phyloP scores from a whole-genome alignment of 2,329 filamentous ascomycete genomes.

The Claviceps sp. region DNA sequence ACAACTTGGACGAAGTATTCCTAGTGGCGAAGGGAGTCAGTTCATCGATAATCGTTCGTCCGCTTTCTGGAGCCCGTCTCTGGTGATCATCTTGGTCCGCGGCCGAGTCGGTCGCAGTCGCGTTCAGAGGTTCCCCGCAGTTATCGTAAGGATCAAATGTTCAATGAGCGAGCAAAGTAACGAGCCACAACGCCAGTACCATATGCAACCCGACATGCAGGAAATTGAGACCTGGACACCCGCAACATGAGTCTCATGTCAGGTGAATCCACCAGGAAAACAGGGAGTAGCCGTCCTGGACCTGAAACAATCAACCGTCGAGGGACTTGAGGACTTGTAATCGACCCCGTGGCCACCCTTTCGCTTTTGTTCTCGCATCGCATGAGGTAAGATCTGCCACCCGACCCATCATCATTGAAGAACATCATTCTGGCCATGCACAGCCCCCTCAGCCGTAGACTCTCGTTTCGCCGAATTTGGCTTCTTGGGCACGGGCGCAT shows the following conservation, averaged over 20 bases:
- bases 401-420: not conserved
- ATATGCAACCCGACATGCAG: not conserved
- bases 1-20: constrained; percentile 89
- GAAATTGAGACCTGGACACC: not conserved
- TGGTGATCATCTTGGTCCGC: constrained; percentile 18
- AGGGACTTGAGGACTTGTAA: not conserved
- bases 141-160: not conserved
- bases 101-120: not conserved
- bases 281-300: not conserved
- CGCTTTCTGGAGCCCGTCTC: constrained; percentile 12
- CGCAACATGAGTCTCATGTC: not conserved
- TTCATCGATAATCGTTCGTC: constrained; percentile 28
- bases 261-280: not conserved
- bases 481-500: constrained; percentile 27
- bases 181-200: constrained; percentile 3
- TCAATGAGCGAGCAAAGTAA: constrained; percentile 8
- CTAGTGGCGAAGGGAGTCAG: constrained; percentile 64
- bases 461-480: not conserved
- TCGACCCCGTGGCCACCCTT: not conserved
- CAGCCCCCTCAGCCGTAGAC: not conserved
- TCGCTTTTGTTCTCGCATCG: not conserved
- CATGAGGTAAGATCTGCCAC: not conserved
- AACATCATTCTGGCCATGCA: not conserved
- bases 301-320: not conserved
- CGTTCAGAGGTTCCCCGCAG: not conserved